Evolutionary conservation across 1,139 yeast genomes (phyloP).

Genomic region (Candida gigantensis): DNA sequence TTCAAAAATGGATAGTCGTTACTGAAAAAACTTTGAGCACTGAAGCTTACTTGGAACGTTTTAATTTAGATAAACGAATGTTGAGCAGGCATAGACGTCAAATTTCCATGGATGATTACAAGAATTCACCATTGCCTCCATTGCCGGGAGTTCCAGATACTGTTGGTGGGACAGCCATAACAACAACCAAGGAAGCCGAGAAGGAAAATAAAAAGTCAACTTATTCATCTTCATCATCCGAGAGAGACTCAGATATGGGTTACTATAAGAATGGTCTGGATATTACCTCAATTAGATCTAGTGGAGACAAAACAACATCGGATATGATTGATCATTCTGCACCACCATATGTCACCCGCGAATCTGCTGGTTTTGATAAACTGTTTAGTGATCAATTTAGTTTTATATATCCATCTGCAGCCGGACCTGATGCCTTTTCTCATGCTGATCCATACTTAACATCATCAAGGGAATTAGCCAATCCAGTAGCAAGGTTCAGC

Average conservation of each 20-base stretch:
- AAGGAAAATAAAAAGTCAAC: not conserved
- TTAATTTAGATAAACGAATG: slow-evolving; percentile 16
- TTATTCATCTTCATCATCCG: slow-evolving; percentile 3
- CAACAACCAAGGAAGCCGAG: not conserved
- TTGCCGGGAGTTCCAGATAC: slow-evolving; percentile 19
- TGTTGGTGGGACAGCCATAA: no score
- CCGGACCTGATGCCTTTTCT: slow-evolving; percentile 16
- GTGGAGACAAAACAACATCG: not conserved
- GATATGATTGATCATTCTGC: not conserved
- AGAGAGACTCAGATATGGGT: slow-evolving; percentile 4
- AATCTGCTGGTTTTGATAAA: slow-evolving; percentile 11
- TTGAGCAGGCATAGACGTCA: slow-evolving; percentile 15
- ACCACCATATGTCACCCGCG: slow-evolving; percentile 3
- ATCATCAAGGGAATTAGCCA: slow-evolving; percentile 9
- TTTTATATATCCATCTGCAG: slow-evolving; percentile 13
- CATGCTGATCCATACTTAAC: slow-evolving; percentile 20
- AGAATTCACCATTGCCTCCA: slow-evolving; percentile 36
- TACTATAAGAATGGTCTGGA: slow-evolving; percentile 2
- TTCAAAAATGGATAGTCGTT: slow-evolving; percentile 80
- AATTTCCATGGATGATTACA: slow-evolving; percentile 21
- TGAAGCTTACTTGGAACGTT: slow-evolving; percentile 37
- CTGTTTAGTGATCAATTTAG: slow-evolving; percentile 16
- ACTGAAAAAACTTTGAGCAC: slow-evolving; percentile 63
- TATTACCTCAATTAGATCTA: not conserved
- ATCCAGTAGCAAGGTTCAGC: slow-evolving; percentile 10